Percentiles rank a stretch among this genome's conserved stretches.
Evolutionary conservation across 371 early-diverging fungal species (phyloP).

Genomic region (Syncephalastrum sp.): DNA sequence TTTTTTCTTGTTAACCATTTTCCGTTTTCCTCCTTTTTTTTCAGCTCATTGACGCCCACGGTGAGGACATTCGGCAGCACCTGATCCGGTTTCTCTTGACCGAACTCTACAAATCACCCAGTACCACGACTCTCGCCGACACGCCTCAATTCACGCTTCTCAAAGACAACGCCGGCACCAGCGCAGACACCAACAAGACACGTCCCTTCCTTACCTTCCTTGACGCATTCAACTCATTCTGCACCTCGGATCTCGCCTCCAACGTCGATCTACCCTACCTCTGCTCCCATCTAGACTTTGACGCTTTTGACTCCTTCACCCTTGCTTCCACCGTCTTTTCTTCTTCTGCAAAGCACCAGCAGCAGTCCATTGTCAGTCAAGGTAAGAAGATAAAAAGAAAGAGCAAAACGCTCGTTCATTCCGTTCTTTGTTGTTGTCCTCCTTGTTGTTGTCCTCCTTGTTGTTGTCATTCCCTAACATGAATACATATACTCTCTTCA

Average conservation of each 20-base stretch:
- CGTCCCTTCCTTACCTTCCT: constrained; percentile 44
- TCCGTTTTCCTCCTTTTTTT: constrained; percentile 8
- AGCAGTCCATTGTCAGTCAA: constrained; percentile 39
- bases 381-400: constrained; percentile 26
- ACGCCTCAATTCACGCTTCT: constrained; percentile 47
- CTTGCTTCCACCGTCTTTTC: constrained; percentile 46
- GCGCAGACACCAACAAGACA: constrained; percentile 27
- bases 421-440: too few relatives aligned
- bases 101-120: constrained; percentile 26
- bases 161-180: constrained; percentile 42
- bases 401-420: too few relatives aligned
- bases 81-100: constrained; percentile 52
- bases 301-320: constrained; percentile 45
- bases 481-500: too few relatives aligned
- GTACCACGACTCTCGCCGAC: constrained; percentile 14
- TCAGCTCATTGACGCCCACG: constrained; percentile 60
- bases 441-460: too few relatives aligned
- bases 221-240: constrained; percentile 39
- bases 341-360: constrained; percentile 28
- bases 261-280: constrained; percentile 45
- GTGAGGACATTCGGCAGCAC: constrained; percentile 55
- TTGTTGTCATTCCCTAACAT: constrained; percentile 1
- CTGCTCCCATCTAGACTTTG: constrained; percentile 38
- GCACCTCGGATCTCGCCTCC: constrained; percentile 40
- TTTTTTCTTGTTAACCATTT: neutral